Evolutionary conservation across 352 stramenopile species (phyloP).

Genomic region (Vaucheria bursata): DNA sequence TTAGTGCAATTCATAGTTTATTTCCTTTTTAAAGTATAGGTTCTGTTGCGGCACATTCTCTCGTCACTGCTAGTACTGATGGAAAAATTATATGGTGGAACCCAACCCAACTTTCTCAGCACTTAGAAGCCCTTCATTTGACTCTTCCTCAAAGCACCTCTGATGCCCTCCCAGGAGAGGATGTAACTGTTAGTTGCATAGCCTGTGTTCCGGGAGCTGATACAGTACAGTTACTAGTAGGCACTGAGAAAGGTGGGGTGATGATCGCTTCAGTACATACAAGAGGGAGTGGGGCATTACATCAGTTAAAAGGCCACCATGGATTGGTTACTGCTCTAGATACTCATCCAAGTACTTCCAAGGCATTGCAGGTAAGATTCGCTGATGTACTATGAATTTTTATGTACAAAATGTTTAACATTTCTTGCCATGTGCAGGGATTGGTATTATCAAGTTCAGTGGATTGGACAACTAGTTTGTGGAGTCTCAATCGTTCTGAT

Average conservation of each 20-base stretch:
- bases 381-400: too few species aligned
- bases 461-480: conserved; percentile 49
- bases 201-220: neutral
- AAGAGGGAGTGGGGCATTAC: neutral
- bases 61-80: conserved; percentile 47
- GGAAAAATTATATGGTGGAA: conserved; percentile 42
- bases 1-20: neutral
- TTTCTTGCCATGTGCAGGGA: too few species aligned
- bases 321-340: conserved; percentile 42
- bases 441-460: conserved; percentile 46
- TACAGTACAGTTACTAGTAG: conserved; percentile 5
- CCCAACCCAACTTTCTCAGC: conserved; percentile 30
- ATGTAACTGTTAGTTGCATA: conserved; percentile 5
- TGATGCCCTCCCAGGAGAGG: neutral
- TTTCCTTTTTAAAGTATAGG: conserved; percentile 10
- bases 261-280: neutral
- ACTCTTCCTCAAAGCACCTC: neutral
- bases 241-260: neutral
- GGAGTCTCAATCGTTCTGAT: neutral
- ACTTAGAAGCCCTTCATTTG: conserved; percentile 20
- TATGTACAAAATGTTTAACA: too few species aligned
- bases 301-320: conserved; percentile 37
- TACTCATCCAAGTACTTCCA: conserved; percentile 22
- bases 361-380: too few species aligned
- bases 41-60: conserved; percentile 20